A percentile compares a stretch with the other conserved stretches of the same genome.
These are phyloP conservation scores for Tolypocladium pustulatum DNA, from an alignment of 2,329 filamentous ascomycete genomes.

Conservation along the genomic window DNA sequence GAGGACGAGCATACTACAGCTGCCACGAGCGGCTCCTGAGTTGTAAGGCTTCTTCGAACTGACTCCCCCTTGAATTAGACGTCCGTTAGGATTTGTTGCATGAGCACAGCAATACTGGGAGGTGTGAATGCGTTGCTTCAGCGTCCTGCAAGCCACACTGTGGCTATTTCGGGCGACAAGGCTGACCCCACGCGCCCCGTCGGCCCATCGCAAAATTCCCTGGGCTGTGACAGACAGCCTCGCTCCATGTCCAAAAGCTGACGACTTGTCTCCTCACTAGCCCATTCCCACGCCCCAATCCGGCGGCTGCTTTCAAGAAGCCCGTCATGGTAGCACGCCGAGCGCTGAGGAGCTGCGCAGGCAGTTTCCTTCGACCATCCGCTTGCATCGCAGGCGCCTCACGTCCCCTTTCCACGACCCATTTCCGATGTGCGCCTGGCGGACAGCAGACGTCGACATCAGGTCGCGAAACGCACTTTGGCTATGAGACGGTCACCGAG, in stretches of 20 bases:
- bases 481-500: constrained; percentile 76
- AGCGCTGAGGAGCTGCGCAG: constrained; percentile 16
- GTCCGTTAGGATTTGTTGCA: not conserved
- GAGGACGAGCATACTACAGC: not conserved
- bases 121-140: no score
- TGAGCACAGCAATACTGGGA: not conserved
- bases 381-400: constrained; percentile 4
- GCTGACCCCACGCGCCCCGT: not conserved
- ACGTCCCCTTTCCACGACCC: constrained; percentile 19
- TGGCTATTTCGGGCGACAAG: not conserved
- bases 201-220: not conserved
- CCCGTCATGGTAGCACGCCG: constrained; percentile 17
- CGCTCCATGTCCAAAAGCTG: not conserved
- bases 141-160: not conserved
- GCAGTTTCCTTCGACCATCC: constrained; percentile 11
- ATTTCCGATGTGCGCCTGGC: constrained; percentile 10
- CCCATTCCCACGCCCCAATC: not conserved
- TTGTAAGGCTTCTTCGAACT: not conserved
- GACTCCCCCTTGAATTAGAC: no score
- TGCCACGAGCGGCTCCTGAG: not conserved
- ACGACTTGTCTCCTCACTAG: not conserved
- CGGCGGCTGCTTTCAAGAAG: not conserved
- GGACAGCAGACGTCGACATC: constrained; percentile 15
- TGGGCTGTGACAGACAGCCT: not conserved
- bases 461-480: constrained; percentile 73